These are phyloP conservation scores for Gillenia trifoliata DNA, from an alignment of 306 rosid species.

Conservation along the genomic window DNA sequence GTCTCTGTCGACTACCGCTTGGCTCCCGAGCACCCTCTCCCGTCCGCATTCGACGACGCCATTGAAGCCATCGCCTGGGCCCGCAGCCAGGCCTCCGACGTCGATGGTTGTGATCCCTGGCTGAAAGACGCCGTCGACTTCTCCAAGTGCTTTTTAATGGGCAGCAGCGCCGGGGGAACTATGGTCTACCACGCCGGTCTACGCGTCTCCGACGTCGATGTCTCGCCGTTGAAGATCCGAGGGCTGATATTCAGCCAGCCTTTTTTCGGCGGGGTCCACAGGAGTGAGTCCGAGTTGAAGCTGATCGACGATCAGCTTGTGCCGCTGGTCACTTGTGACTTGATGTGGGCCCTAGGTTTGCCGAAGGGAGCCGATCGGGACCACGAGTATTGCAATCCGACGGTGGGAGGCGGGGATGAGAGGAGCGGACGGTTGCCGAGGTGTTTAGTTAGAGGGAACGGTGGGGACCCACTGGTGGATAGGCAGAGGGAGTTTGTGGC, in stretches of 20 bases:
- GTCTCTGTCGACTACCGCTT: conserved; percentile 71
- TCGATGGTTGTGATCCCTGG: conserved; percentile 48
- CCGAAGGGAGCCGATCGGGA: conserved; percentile 56
- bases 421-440: conserved; percentile 50
- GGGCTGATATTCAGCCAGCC: conserved; percentile 47
- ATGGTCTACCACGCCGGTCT: conserved; percentile 53
- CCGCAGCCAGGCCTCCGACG: conserved; percentile 25
- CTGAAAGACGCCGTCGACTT: conserved; percentile 42
- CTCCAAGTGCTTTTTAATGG: conserved; percentile 43
- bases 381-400: conserved; percentile 61
- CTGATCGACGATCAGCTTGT: conserved; percentile 31
- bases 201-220: conserved; percentile 36
- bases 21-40: conserved; percentile 81
- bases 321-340: conserved; percentile 49
- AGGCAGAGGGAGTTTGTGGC: conserved; percentile 46
- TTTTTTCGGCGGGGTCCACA: conserved; percentile 45
- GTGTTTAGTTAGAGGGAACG: conserved; percentile 43
- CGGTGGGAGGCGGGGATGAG: background rate
- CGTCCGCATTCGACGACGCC: conserved; percentile 77
- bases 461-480: conserved; percentile 66
- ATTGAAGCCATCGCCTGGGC: conserved; percentile 49
- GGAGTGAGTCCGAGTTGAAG: conserved; percentile 47
- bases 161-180: conserved; percentile 59
- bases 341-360: conserved; percentile 51
- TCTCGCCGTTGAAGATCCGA: conserved; percentile 32